Conservation (phyloP, 768 basidiomycete species). For the Clathrus columnatus region DNA sequence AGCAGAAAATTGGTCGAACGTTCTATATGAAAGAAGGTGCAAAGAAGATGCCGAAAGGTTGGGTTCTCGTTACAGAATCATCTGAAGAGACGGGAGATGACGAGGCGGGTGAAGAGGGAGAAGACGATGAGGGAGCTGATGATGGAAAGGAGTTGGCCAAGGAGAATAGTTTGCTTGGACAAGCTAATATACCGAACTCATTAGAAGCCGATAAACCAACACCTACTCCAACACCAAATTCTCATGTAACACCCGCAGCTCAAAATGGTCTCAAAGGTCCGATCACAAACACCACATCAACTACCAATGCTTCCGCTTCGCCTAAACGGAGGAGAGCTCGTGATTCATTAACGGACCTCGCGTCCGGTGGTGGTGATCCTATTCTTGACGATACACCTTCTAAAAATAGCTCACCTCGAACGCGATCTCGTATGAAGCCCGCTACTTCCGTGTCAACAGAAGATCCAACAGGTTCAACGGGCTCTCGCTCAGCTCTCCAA, state of each 20-base stretch:
- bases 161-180: not conserved
- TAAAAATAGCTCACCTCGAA: not conserved
- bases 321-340: not conserved
- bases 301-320: not conserved
- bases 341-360: not conserved
- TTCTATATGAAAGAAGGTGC: conserved; percentile 8
- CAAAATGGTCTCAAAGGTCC: not conserved
- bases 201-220: not conserved
- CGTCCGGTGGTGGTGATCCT: not conserved
- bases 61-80: conserved; percentile 9
- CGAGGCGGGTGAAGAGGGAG: conserved; percentile 1
- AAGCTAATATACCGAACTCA: not conserved
- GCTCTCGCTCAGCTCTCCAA: not conserved
- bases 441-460: not conserved
- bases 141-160: not conserved
- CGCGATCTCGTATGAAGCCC: not conserved
- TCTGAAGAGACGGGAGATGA: conserved; percentile 10
- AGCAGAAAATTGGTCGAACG: not conserved
- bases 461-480: not conserved
- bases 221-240: not conserved
- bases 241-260: not conserved
- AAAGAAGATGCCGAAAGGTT: conserved; percentile 7
- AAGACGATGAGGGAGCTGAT: not conserved
- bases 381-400: not conserved
- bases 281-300: not conserved